A percentile compares a stretch with the other conserved stretches of the same genome.
phyloP scores from a whole-genome alignment of 306 rosid species.

The Quillaja saponaria region DNA sequence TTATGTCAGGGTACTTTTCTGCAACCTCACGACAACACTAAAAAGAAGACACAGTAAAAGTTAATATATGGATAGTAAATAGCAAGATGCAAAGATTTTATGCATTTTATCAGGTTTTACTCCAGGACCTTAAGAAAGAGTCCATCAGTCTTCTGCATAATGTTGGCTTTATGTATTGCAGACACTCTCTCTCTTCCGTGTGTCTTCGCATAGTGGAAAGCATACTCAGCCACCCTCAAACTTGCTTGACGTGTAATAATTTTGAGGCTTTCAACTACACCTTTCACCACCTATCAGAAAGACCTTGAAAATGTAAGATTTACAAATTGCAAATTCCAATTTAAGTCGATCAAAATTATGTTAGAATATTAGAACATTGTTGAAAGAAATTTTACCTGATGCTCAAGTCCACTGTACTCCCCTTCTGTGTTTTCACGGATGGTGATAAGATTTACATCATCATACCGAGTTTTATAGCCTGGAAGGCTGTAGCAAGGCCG shows the following conservation, averaged over 20 bases:
- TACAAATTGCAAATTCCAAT: conserved; percentile 14
- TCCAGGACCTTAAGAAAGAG: conserved; percentile 65
- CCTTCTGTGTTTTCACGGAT: conserved; percentile 98
- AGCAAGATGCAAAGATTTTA: not conserved
- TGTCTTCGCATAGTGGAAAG: conserved; percentile 90
- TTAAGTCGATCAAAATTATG: not conserved
- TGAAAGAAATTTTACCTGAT: conserved; percentile 68
- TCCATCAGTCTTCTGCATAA: conserved; percentile 99
- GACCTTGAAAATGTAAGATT: conserved; percentile 17
- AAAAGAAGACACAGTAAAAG: conserved; percentile 28
- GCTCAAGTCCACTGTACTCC: conserved; percentile 99
- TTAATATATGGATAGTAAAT: conserved; percentile 18
- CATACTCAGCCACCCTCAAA: conserved; percentile 98
- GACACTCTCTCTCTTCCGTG: conserved; percentile 97
- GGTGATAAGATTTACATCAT: conserved; percentile 82
- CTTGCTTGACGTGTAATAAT: conserved; percentile 98
- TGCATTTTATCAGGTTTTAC: conserved; percentile 2
- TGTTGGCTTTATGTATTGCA: conserved; percentile 98
- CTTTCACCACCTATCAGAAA: conserved; percentile 86
- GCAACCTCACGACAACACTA: conserved; percentile 99
- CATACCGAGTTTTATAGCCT: conserved; percentile 94
- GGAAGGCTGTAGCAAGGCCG: conserved; percentile 94
- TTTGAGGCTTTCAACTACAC: conserved; percentile 97
- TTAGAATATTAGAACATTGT: conserved; percentile 1
- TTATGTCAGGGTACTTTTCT: conserved; percentile 93